Base-by-base conservation (phyloP, 2,329 filamentous ascomycete genomes). In the Fusarium anthophilum region DNA sequence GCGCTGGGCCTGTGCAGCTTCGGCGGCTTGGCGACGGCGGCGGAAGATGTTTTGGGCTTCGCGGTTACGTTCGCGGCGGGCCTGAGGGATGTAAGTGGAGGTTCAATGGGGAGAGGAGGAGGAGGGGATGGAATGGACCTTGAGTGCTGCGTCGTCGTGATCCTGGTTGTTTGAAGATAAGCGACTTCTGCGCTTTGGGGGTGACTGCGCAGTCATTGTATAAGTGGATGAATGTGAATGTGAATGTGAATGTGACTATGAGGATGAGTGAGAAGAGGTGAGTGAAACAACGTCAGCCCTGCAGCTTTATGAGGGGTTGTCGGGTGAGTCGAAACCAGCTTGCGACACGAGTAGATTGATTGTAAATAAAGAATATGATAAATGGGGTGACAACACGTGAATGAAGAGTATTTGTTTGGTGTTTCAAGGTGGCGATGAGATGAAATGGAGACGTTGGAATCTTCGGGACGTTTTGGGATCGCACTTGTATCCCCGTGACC, bases 21-120 rank as follows among this genome's bases (percentile, higher is more conserved):
- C 78, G 17, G 78, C 78, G n/a, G 77, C 76, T 53, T 78, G 78
- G 32, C 76, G 73, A 17, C 78, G 76, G 20, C 71, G 66, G 63
- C 78, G 78, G 50, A 79, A 80, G 63, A 78, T 75, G 51, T 78
- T 78, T 62, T 80, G 78, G 30, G 78, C 78, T 67, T 80, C 75
- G 50, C 78, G 78, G 55, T 80, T 80, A 50, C 78, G 76, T 54
- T 79, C 71, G 51, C 77, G 75, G 39, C 78, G 78, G 55, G 75
- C 75, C 78, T 79, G 55, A 37, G 37, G 4, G 6, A 20, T 72
- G 72, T 74, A 53, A 74, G 68, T 54, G 35, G 26, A 22, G 13
- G 35, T 26, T 24, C 39, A 55, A 30, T 20, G 13, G 39, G 18
- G 37, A 20, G 37, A 37, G 35, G 35, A 17, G 15, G 17, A 37